Percentiles rank a stretch among this genome's conserved stretches.
Evolutionary conservation across 2,329 filamentous ascomycete genomes (phyloP).

Genomic region (Huntiella omanensis): DNA sequence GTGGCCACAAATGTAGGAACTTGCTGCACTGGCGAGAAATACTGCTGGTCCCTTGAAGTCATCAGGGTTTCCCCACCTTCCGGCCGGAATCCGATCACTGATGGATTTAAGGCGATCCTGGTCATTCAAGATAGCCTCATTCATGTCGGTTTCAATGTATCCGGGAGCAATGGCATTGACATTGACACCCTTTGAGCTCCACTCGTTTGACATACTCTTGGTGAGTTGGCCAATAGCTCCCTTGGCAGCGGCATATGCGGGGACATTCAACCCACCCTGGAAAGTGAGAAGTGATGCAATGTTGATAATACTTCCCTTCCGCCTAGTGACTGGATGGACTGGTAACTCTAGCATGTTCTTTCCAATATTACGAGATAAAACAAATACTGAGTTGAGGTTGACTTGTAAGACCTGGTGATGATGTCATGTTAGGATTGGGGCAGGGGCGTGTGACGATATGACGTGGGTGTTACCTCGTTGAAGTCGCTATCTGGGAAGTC

Average conservation of each 20-base stretch:
- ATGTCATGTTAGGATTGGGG: conserved; percentile 4
- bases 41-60: conserved; percentile 76
- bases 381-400: conserved; percentile 69
- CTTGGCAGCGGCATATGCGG: conserved; percentile 73
- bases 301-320: conserved; percentile 62
- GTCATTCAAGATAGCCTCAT: conserved; percentile 60
- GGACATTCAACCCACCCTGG: conserved; percentile 75
- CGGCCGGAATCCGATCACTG: conserved; percentile 62
- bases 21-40: conserved; percentile 58
- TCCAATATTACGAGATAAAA: conserved; percentile 56
- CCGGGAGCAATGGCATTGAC: conserved; percentile 83
- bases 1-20: conserved; percentile 67
- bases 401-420: conserved; percentile 52
- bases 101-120: conserved; percentile 52
- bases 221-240: conserved; percentile 72
- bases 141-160: conserved; percentile 93
- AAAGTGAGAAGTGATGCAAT: conserved; percentile 65
- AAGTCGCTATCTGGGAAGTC: conserved; percentile 62
- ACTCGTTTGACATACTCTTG: conserved; percentile 73
- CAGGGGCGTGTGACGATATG: conserved; percentile 7
- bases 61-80: conserved; percentile 63
- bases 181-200: conserved; percentile 58
- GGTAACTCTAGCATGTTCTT: conserved; percentile 53
- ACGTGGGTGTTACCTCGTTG: conserved; percentile 32
- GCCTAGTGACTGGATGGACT: conserved; percentile 27